Base-by-base conservation (phyloP, 1,284 basidiomycete genomes). In the Hortiboletus rubellus region DNA sequence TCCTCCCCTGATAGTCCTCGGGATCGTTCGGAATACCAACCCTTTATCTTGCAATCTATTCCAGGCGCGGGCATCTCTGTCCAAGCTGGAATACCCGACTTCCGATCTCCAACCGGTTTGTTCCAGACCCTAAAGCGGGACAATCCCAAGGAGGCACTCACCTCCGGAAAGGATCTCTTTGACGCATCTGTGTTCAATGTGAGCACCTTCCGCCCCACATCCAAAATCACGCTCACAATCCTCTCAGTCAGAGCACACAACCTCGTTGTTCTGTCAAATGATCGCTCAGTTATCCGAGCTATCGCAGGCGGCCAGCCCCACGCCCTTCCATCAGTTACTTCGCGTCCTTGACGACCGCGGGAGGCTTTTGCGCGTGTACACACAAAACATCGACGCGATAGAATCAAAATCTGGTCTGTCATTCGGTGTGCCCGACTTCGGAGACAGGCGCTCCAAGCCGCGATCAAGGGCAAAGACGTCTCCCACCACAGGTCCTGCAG, bases 361-460 rank as follows among this genome's bases (percentile, higher is more conserved):
- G 3, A 82, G 85, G 47, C 82, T 98, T 2, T 80, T 95, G 44
- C 83, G 95, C 31, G 92, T 95, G 5, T 98, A 97, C 73, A 96
- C 95, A 0, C 95, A 98, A 76, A 96, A 96, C 74, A 96, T 97
- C 60, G 94, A 98, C 69, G 89, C 87, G 15, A 84, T 98, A 50
- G 94, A 97, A 70, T 79, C 80, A 58, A 93, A 94, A 68, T 89
- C 85, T 14, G 94, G 94, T 5, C 80, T 97, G 8, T 84, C 84
- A 1, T 91, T 90, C 62, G 90, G 90, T 30, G 78, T 92, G 15
- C 88, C 89, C 14, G 81, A 81, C 49, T 82, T 82, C 57, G 82
- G 84, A 60, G 76, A 75, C 57, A 82, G 77, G 62, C 80, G 83
- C 27, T 74, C 63, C 48, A 84, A 80, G 62, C 70, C 78, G 27